Percentiles rank a stretch among this genome's conserved stretches.
Conservation (phyloP, 2,329 filamentous ascomycete species). For the Knufia petricola region DNA sequence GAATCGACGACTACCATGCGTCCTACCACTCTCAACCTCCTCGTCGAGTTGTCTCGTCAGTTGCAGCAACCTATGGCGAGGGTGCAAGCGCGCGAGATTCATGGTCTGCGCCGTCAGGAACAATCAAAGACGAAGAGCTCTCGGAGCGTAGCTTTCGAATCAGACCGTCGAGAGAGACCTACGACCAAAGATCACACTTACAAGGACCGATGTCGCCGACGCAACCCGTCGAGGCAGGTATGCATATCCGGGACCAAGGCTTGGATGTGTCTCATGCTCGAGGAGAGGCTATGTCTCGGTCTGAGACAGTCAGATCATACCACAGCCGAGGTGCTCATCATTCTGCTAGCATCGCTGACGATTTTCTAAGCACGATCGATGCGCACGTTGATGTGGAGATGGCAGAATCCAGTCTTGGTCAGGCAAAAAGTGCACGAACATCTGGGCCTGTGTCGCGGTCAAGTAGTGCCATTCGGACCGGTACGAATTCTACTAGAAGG, state of each 20-base stretch:
- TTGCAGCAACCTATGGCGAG: conserved; percentile 2
- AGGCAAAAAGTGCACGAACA: not conserved
- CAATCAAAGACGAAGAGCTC: not conserved
- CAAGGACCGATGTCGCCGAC: not conserved
- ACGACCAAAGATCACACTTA: not conserved
- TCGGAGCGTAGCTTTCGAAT: not conserved
- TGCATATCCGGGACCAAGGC: not conserved
- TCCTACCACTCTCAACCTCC: not conserved
- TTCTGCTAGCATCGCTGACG: not conserved
- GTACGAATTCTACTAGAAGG: not conserved
- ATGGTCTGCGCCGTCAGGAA: not conserved
- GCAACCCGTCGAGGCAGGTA: not conserved
- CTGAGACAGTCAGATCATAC: conserved; percentile 5
- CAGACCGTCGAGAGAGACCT: not conserved
- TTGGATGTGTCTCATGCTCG: not conserved
- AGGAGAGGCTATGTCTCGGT: conserved; percentile 4
- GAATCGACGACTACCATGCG: not conserved
- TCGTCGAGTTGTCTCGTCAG: not conserved
- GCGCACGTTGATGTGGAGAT: conserved; percentile 3
- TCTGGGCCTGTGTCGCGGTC: conserved; percentile 3
- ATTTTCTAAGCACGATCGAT: conserved; percentile 8
- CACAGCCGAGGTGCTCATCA: not conserved
- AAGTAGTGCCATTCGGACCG: not conserved
- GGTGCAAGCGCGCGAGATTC: not conserved
- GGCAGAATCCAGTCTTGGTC: conserved; percentile 1